These are phyloP conservation scores for Histomonas meleagridis DNA, from an alignment of 208 protist genomes.

Conservation along the genomic window DNA sequence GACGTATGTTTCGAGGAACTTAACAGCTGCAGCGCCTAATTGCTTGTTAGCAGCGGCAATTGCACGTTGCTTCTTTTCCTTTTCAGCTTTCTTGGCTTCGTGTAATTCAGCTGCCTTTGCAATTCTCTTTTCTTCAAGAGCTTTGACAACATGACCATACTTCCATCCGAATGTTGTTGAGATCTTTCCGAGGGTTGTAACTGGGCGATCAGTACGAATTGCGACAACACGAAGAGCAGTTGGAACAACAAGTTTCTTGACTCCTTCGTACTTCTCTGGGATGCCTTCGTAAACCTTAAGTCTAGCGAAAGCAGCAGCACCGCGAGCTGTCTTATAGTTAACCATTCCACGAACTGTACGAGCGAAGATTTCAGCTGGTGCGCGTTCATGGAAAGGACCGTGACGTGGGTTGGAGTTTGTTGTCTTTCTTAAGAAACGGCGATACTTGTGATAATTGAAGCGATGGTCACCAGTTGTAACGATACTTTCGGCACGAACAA, in stretches of 20 bases:
- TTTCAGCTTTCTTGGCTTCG: not conserved
- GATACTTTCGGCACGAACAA: conserved; percentile 58
- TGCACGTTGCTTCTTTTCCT: not conserved
- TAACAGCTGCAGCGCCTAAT: not conserved
- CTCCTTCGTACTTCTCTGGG: conserved; percentile 66
- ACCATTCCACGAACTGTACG: conserved; percentile 90
- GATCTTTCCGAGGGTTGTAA: conserved; percentile 62
- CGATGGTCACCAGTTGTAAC: not conserved
- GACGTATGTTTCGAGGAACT: not conserved
- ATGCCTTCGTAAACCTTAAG: conserved; percentile 73
- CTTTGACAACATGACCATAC: conserved; percentile 60
- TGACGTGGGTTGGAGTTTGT: conserved; percentile 85
- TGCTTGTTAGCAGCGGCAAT: not conserved
- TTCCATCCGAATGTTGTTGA: conserved; percentile 72
- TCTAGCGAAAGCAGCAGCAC: conserved; percentile 59
- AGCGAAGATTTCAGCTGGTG: conserved; percentile 82
- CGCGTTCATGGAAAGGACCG: conserved; percentile 89
- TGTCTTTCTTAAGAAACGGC: conserved; percentile 75
- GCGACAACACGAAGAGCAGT: conserved; percentile 61
- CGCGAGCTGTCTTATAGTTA: conserved; percentile 75
- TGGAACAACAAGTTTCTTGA: conserved; percentile 68
- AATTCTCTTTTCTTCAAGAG: conserved; percentile 69
- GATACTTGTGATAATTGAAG: conserved; percentile 51
- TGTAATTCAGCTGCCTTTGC: conserved; percentile 1
- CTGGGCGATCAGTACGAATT: conserved; percentile 59